A percentile compares a stretch with the other conserved stretches of the same genome.
Conservation (phyloP, 1,139 yeast genomes). For the Candida sanyaensis region DNA sequence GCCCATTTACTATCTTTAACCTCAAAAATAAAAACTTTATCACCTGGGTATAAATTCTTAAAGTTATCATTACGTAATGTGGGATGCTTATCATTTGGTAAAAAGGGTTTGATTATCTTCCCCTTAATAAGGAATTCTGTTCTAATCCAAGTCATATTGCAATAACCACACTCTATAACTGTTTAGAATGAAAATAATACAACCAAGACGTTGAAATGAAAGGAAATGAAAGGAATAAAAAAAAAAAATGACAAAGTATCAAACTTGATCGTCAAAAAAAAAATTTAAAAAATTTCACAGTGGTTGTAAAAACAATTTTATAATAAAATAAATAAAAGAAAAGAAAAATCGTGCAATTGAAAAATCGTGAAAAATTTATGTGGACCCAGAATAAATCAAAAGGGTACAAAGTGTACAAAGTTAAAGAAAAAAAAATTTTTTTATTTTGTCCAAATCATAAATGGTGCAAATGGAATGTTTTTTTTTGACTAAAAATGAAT, state of each 20-base stretch:
- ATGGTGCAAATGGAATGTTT: no score
- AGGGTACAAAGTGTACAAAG: no score
- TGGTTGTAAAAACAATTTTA: neutral
- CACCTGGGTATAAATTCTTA: slow-evolving; percentile 73
- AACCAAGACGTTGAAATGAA: neutral
- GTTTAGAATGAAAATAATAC: neutral
- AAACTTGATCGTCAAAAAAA: neutral
- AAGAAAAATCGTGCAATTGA: neutral
- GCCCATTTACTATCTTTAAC: slow-evolving; percentile 69
- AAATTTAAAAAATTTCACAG: no score
- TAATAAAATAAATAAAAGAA: neutral
- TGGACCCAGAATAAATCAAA: neutral
- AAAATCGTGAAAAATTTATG: neutral
- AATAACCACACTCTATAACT: neutral
- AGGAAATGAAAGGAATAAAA: no score
- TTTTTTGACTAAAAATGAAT: no score
- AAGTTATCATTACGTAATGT: slow-evolving; percentile 40
- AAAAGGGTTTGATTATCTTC: slow-evolving; percentile 56
- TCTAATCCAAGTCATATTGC: slow-evolving; percentile 34
- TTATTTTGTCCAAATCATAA: neutral
- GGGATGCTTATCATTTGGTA: slow-evolving; percentile 58
- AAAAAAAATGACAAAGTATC: neutral
- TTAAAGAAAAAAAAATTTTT: neutral
- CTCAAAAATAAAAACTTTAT: slow-evolving; percentile 78
- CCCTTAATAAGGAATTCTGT: slow-evolving; percentile 47